Evolutionary conservation across 371 early-diverging fungal genomes (phyloP).

Genomic region (Phascolomyces articulosus): DNA sequence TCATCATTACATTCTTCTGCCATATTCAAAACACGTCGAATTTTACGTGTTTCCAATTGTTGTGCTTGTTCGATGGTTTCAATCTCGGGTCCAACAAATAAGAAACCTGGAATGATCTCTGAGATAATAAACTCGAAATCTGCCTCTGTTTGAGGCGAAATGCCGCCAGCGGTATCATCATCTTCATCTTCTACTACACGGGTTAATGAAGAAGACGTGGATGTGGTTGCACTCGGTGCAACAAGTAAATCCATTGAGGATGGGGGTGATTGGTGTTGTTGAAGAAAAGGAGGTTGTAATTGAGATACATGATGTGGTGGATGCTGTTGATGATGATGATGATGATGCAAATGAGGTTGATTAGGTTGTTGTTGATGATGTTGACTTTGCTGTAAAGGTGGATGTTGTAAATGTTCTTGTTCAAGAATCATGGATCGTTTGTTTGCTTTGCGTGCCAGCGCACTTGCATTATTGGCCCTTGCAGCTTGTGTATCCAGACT

Average conservation of each 20-base stretch:
- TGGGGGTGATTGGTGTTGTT: too few species aligned
- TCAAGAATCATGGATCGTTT: slow-evolving; percentile 4
- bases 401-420: neutral
- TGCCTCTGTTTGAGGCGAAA: slow-evolving; percentile 41
- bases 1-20: slow-evolving; percentile 66
- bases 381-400: slow-evolving; percentile 1
- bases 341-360: slow-evolving; percentile 3
- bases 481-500: slow-evolving; percentile 56
- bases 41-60: slow-evolving; percentile 46
- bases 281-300: too few species aligned
- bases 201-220: slow-evolving; percentile 17
- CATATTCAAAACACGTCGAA: slow-evolving; percentile 64
- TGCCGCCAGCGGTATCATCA: slow-evolving; percentile 22
- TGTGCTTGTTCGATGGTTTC: slow-evolving; percentile 51
- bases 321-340: slow-evolving; percentile 10
- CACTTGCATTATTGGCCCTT: slow-evolving; percentile 49
- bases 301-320: too few species aligned
- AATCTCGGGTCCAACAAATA: slow-evolving; percentile 67
- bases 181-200: slow-evolving; percentile 44
- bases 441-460: slow-evolving; percentile 49
- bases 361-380: neutral
- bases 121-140: slow-evolving; percentile 60
- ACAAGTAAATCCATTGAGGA: neutral
- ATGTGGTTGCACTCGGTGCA: slow-evolving; percentile 11
- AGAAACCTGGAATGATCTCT: slow-evolving; percentile 61